phyloP scores from a whole-genome alignment of 225 moss, liverwort and hornwort species.

The Polytrichum formosum region DNA sequence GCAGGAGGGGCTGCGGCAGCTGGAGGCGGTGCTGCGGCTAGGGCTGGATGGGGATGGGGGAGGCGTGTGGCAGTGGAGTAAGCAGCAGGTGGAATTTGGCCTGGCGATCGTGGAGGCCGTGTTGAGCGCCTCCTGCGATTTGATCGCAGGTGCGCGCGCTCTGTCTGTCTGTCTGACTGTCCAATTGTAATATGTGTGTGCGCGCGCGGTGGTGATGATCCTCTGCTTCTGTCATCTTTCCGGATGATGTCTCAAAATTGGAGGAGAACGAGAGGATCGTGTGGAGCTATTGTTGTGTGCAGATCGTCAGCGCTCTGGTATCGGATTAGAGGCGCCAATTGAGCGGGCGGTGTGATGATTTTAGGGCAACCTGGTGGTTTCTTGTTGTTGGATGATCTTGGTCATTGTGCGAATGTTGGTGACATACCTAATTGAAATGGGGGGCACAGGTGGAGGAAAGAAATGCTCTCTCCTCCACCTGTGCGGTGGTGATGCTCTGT shows the following conservation, averaged over 20 bases:
- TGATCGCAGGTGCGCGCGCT: slow-evolving; percentile 71
- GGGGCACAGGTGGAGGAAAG: too few species aligned
- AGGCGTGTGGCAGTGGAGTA: slow-evolving; percentile 63
- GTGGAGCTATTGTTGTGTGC: background rate
- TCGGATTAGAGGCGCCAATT: too few species aligned
- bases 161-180: too few species aligned
- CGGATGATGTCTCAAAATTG: background rate
- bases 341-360: too few species aligned
- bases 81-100: slow-evolving; percentile 89
- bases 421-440: background rate
- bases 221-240: background rate
- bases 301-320: background rate
- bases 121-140: slow-evolving; percentile 74
- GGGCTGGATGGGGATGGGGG: slow-evolving; percentile 57
- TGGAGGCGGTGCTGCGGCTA: slow-evolving; percentile 64
- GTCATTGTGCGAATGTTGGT: slow-evolving; percentile 3
- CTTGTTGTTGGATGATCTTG: background rate
- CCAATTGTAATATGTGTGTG: background rate
- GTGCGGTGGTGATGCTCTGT: background rate
- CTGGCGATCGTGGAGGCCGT: slow-evolving; percentile 82
- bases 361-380: background rate
- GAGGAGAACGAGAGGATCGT: background rate
- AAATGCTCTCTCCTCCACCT: too few species aligned
- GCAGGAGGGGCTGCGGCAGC: slow-evolving; percentile 81
- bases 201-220: background rate